Percentiles rank a stretch among this genome's conserved stretches.
These are phyloP conservation scores for Ophiocordyceps camponoti-saundersi DNA, from an alignment of 2,329 filamentous ascomycete species.

Conservation along the genomic window DNA sequence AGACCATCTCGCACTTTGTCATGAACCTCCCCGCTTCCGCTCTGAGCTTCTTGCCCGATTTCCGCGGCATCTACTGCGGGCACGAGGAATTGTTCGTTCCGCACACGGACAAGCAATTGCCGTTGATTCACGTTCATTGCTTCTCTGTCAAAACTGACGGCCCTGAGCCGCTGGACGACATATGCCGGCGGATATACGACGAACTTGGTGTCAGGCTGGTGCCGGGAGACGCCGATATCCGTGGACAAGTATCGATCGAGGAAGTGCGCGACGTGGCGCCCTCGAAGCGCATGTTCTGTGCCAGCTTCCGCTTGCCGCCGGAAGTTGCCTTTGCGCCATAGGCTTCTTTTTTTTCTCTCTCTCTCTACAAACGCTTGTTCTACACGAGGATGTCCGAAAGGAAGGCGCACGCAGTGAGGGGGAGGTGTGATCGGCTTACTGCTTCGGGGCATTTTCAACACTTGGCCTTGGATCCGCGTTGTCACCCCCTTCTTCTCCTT, in stretches of 20 bases:
- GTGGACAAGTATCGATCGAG: slow-evolving; percentile 37
- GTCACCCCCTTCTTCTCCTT: background rate
- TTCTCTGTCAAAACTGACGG: slow-evolving; percentile 73
- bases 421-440: background rate
- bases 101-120: slow-evolving; percentile 42
- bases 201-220: slow-evolving; percentile 22
- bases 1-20: slow-evolving; percentile 78
- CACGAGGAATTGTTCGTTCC: slow-evolving; percentile 49
- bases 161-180: slow-evolving; percentile 41
- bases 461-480: background rate
- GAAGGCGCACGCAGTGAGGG: background rate
- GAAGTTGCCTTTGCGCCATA: slow-evolving; percentile 59
- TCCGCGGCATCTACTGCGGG: slow-evolving; percentile 60
- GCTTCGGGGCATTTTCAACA: background rate
- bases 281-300: slow-evolving; percentile 93
- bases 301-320: slow-evolving; percentile 68
- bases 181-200: slow-evolving; percentile 21
- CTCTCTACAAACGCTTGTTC: background rate
- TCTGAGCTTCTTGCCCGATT: slow-evolving; percentile 56
- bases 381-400: background rate
- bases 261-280: slow-evolving; percentile 80
- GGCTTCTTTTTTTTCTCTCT: background rate
- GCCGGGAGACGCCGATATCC: slow-evolving; percentile 26
- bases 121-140: slow-evolving; percentile 85
- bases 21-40: slow-evolving; percentile 95